These are phyloP conservation scores for Chaetoscypha palmicola DNA, from an alignment of 2,329 filamentous ascomycete species.

Conservation along the genomic window DNA sequence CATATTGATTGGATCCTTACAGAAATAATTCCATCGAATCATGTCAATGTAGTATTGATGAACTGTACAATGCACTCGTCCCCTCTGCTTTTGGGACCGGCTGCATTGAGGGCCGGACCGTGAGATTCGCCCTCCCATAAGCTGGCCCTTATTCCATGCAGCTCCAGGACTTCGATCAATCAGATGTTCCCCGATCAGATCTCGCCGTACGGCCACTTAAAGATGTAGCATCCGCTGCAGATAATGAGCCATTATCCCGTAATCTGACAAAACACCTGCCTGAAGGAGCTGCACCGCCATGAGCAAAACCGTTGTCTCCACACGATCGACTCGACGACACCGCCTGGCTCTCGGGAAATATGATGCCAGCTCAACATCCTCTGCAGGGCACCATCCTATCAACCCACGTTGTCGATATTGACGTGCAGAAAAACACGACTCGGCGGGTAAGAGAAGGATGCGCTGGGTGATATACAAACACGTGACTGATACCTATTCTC, in stretches of 20 bases:
- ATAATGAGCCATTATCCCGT: neutral
- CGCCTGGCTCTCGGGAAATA: neutral
- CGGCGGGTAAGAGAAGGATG: too few relatives aligned
- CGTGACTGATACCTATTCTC: neutral
- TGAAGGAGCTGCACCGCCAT: neutral
- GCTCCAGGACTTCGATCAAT: neutral
- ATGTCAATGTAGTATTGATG: too few relatives aligned
- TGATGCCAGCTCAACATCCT: neutral
- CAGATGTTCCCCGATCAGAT: neutral
- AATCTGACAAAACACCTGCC: neutral
- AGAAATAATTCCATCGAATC: too few relatives aligned
- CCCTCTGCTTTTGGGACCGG: too few relatives aligned
- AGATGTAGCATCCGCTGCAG: neutral
- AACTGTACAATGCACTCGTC: too few relatives aligned
- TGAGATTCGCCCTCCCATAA: slow-evolving; percentile 1
- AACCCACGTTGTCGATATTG: slow-evolving; percentile 11
- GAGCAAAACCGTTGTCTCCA: neutral
- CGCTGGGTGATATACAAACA: neutral
- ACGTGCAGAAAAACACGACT: slow-evolving; percentile 2
- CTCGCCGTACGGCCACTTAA: neutral
- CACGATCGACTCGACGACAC: neutral
- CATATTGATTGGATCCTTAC: too few relatives aligned
- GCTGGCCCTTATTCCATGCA: neutral
- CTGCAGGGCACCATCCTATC: slow-evolving; percentile 8
- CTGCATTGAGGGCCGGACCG: neutral